Percentiles rank a stretch among this genome's conserved stretches.
Evolutionary conservation across 768 basidiomycete species (phyloP).

Genomic region (Lactifluus subvellereus): DNA sequence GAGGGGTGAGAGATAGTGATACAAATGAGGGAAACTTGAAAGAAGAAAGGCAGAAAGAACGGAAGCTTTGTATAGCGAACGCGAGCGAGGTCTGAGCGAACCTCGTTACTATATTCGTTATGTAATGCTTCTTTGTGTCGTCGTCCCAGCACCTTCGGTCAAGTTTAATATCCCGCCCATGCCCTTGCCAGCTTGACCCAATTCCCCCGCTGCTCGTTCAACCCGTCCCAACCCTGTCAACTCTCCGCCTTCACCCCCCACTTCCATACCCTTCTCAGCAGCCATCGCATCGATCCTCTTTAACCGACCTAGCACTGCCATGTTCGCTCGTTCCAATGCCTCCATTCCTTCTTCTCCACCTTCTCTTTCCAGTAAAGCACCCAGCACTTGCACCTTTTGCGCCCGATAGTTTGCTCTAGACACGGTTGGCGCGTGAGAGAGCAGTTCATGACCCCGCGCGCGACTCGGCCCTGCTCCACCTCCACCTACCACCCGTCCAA

Average conservation of each 20-base stretch:
- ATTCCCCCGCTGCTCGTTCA: constrained; percentile 41
- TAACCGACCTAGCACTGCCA: constrained; percentile 47
- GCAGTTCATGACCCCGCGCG: constrained; percentile 23
- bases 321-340: constrained; percentile 43
- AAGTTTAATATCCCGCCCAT: constrained; percentile 41
- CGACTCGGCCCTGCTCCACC: constrained; percentile 4
- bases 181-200: constrained; percentile 23
- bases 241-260: constrained; percentile 39
- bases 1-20: background rate
- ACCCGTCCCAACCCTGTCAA: constrained; percentile 43
- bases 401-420: constrained; percentile 39
- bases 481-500: background rate
- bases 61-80: background rate
- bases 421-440: constrained; percentile 33
- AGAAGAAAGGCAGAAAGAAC: background rate
- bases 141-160: constrained; percentile 40
- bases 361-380: constrained; percentile 27
- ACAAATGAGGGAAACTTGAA: background rate
- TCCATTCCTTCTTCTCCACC: constrained; percentile 16
- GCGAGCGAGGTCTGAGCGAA: background rate
- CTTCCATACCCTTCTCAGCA: constrained; percentile 36
- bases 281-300: constrained; percentile 46
- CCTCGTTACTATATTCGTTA: background rate
- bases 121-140: constrained; percentile 4
- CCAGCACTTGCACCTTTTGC: constrained; percentile 40